Base-by-base conservation (phyloP, 164 flowering plant genomes). In the Tetrastigma voinierianum region DNA sequence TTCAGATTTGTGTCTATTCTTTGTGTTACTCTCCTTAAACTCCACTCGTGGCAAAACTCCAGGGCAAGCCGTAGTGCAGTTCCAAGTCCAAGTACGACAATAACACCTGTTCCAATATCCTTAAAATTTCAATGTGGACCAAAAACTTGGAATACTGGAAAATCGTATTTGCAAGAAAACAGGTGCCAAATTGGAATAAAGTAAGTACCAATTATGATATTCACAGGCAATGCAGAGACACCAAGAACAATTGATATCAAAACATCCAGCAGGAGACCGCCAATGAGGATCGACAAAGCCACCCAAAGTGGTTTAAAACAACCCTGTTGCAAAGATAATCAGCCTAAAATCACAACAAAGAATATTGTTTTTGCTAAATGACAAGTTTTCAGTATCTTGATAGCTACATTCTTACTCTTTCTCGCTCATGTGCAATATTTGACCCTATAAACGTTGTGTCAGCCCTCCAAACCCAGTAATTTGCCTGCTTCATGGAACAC, bases 161-260 rank as follows among this genome's bases (percentile, higher is more conserved):
- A 14, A 14, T 18, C 2, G 7, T n/a, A 62, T 1, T 46, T n/a
- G 0, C 51, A 44, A n/a, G 1, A n/a, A 2, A 8, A 40, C 19
- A 19, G 15, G 45, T 17, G 17, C 24, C 9, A 19, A 49, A 47
- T 16, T 12, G 32, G 15, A 15, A 5, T 32, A 32, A 16, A 55
- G 7, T 61, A 63, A 20, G 23, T 80, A 88, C 96, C 93, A 43
- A 90, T 90, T 47, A 90, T 88, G 45, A 88, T 83, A 76, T 90
- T 90, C 61, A 90, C 87, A 47, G 96, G 96, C 58, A 90, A 74
- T 3, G 93, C 93, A 55, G 93, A 85, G 59, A 90, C 90, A 57
- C 96, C 96, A 53, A 90, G 88, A 14, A 93, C 83, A 59, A 90
- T 74, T 10, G 93, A 88, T 79, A 90, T 86, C 67, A 90, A 72